phyloP scores from a whole-genome alignment of 768 basidiomycete genomes.

The Ephemerocybe angulata region DNA sequence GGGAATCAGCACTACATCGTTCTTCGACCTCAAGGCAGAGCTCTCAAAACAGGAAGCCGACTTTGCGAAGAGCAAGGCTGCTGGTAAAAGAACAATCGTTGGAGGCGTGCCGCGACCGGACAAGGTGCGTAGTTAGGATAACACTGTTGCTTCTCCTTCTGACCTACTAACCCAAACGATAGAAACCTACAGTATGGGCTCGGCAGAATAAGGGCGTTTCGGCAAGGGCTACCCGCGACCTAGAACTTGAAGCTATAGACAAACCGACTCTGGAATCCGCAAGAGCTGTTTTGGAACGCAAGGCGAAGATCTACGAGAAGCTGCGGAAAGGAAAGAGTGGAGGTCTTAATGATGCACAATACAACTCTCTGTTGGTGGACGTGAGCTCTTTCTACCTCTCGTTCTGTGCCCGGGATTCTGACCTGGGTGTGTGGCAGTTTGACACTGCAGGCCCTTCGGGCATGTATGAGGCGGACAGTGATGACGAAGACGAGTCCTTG shows the following conservation, averaged over 20 bases:
- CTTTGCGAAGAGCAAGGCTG: constrained; percentile 54
- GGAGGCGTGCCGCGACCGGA: constrained; percentile 64
- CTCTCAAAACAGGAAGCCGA: constrained; percentile 60
- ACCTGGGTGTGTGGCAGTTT: constrained; percentile 43
- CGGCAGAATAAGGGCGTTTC: constrained; percentile 73
- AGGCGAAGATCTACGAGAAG: constrained; percentile 79
- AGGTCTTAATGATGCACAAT: constrained; percentile 73
- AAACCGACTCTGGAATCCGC: constrained; percentile 70
- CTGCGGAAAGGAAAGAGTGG: constrained; percentile 73
- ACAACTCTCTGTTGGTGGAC: constrained; percentile 69
- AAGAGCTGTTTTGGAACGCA: constrained; percentile 67
- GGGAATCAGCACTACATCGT: constrained; percentile 69
- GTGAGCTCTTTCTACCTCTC: constrained; percentile 40
- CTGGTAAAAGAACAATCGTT: constrained; percentile 51
- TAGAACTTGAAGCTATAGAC: constrained; percentile 66
- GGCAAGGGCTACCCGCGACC: constrained; percentile 59
- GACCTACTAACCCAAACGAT: background rate
- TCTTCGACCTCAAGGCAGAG: constrained; percentile 80
- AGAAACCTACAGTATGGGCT: constrained; percentile 80
- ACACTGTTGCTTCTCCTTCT: background rate
- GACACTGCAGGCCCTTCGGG: constrained; percentile 51
- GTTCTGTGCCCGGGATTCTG: background rate
- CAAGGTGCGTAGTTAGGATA: constrained; percentile 42
- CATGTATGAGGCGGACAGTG: constrained; percentile 63
- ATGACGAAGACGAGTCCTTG: constrained; percentile 76